Base-by-base conservation (phyloP, 2,329 filamentous ascomycete species). In the Penicillium sp. region DNA sequence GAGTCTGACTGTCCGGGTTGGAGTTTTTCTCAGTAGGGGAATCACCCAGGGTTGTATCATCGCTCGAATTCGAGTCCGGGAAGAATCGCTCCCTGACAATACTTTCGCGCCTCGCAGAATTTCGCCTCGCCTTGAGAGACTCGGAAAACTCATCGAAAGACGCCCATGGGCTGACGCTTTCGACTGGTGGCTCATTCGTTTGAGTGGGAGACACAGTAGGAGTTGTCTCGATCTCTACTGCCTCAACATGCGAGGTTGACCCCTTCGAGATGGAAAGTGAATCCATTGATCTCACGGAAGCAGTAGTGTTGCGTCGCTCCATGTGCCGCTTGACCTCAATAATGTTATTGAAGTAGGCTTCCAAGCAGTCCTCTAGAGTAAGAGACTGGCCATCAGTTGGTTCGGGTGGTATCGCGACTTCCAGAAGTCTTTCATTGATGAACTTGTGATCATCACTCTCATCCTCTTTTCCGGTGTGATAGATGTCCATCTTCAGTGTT, bases 391-490 rank as follows among this genome's bases (percentile, higher is more conserved):
- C 87, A 43, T 89, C 85, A 6, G 75, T 67, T 5, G 86, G 82
- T 47, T 90, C 87, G 1, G 87, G 81, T 0, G 91, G 90, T n/a
- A 99, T 90, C 0, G 92, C 92, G 39, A 99, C 85, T 67, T 97
- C 94, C 6, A 99, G 80, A 21, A 97, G 77, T 49, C 94, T 83
- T 75, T 99, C 94, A 62, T 96, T 93, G 49, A 97, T 86, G 54
- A 96, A 91, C 70, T 95, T 96, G 78, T 97, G 93, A 67, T 99
- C 94, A 61, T 95, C 92, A 39, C 86, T 85, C 47, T 89, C 88
- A 58, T 88, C 85, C 65, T 90, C 88, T 67, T 90, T 91, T 13
- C 93, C 94, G 22, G 91, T 90, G 67, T 97, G 94, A 64, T 93
- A 97, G 13, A 97, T 86, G 69, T 97, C 92, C 79, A 97, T 93